A percentile compares a stretch with the other conserved stretches of the same genome.
Evolutionary conservation across 371 early-diverging fungal genomes (phyloP).

Genomic region (Mucor indicus): DNA sequence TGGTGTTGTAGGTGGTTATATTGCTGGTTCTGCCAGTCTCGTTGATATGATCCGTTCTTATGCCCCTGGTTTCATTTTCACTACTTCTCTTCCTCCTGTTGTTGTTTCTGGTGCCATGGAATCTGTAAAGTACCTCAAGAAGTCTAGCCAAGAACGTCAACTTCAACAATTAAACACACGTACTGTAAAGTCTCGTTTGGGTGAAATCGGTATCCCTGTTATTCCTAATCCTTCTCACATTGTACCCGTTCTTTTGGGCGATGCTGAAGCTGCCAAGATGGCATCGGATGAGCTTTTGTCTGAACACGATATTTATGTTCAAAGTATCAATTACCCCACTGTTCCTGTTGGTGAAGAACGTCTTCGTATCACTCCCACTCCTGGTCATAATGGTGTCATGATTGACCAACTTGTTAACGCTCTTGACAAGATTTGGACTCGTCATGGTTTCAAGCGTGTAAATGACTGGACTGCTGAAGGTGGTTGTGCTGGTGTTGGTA

Average conservation of each 20-base stretch:
- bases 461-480: slow-evolving; percentile 85
- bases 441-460: slow-evolving; percentile 80
- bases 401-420: slow-evolving; percentile 82
- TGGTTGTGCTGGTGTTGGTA: slow-evolving; percentile 88
- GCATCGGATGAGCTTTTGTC: slow-evolving; percentile 90
- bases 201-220: slow-evolving; percentile 88
- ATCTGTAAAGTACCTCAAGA: slow-evolving; percentile 87
- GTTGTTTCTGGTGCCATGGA: slow-evolving; percentile 90
- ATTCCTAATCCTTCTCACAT: slow-evolving; percentile 98
- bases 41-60: slow-evolving; percentile 98
- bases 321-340: slow-evolving; percentile 98
- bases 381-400: slow-evolving; percentile 84
- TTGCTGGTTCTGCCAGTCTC: slow-evolving; percentile 85
- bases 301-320: slow-evolving; percentile 94
- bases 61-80: slow-evolving; percentile 99
- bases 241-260: slow-evolving; percentile 95
- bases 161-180: slow-evolving; percentile 91
- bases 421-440: slow-evolving; percentile 84
- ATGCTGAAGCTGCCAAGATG: slow-evolving; percentile 89
- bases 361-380: slow-evolving; percentile 96
- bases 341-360: slow-evolving; percentile 95
- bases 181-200: slow-evolving; percentile 82
- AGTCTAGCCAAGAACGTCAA: slow-evolving; percentile 80
- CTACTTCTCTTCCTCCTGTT: slow-evolving; percentile 96
- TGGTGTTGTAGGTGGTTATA: slow-evolving; percentile 98